Evolutionary conservation across 495 filamentous ascomycete genomes (phyloP), one percentile per base, ranked within the genome.

Genomic region (Neurospora sp.): DNA sequence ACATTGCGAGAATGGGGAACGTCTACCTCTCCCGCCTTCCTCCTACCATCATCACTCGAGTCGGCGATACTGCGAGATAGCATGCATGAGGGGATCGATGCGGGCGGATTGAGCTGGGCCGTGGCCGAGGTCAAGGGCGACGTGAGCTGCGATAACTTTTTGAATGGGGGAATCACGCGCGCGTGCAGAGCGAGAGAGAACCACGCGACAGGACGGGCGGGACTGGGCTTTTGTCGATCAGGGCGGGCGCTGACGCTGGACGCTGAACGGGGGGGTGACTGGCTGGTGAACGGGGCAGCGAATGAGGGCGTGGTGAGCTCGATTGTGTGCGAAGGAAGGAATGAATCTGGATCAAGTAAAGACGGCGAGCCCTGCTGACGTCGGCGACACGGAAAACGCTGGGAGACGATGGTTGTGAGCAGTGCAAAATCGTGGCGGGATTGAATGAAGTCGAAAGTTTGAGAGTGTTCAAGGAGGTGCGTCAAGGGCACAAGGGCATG

Each of bases 1-100:
- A 92, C 92, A 93, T 93, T 80, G 83, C 85, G 81, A 81, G 74
- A 76, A 77, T 79, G 75, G 76, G 79, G 78, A 79, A 79, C 78
- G 78, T 79, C 82, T 83, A 83, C 81, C 83, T 81, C 82, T 78
- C 73, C 82, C 82, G 77, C 82, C 83, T 79, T 80, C 81, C 82
- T 83, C 82, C 84, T 79, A 84, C 84, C 86, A 85, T 86, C 86
- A 85, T 88, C 82, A 85, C 84, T 84, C 79, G 78, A 78, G 79
- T 74, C 71, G 79, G 74, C 69, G 76, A 81, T 77, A 76, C 73
- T 78, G 76, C 68, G 74, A 53, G 74, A 78, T 72, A 84, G 80
- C 83, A 84, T 86, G 82, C 83, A 85, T 84, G 73, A 38, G 71
- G 42, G 9, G 70, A 71, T 59, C 45, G 70, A 68, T 39, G 41